Conservation (phyloP, 2,329 filamentous ascomycete genomes). For the Fusarium incarnatum region DNA sequence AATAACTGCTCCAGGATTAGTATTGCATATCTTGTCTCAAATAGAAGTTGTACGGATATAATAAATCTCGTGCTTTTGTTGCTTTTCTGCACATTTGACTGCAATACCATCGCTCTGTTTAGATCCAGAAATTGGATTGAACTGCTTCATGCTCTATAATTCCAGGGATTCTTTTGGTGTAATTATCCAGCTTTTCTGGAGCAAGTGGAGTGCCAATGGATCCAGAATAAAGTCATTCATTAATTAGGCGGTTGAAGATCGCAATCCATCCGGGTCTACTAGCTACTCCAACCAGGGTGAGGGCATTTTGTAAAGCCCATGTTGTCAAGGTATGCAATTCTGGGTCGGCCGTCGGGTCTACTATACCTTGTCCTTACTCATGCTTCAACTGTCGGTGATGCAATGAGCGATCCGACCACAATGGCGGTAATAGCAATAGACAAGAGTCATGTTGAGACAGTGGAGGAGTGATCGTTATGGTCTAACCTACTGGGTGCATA, state of each 20-base stretch:
- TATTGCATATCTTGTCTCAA: background rate
- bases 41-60: background rate
- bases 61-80: background rate
- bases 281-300: slow-evolving; percentile 4
- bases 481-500: background rate
- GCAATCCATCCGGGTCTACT: slow-evolving; percentile 23
- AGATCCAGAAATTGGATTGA: background rate
- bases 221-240: slow-evolving; percentile 6
- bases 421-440: background rate
- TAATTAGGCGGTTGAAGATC: slow-evolving; percentile 31
- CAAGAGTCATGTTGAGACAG: background rate
- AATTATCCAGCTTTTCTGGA: background rate
- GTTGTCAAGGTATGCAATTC: slow-evolving; percentile 25
- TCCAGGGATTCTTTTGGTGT: background rate
- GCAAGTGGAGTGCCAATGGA: background rate
- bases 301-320: slow-evolving; percentile 26
- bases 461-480: background rate
- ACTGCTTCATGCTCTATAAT: background rate
- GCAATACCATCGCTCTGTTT: background rate
- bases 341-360: background rate
- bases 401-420: background rate
- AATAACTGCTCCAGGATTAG: background rate
- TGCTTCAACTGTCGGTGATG: slow-evolving; percentile 2
- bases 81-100: background rate
- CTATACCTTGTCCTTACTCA: background rate